These are phyloP conservation scores for Fonsecaea multimorphosa DNA, from an alignment of 2,329 filamentous ascomycete species.

Conservation along the genomic window DNA sequence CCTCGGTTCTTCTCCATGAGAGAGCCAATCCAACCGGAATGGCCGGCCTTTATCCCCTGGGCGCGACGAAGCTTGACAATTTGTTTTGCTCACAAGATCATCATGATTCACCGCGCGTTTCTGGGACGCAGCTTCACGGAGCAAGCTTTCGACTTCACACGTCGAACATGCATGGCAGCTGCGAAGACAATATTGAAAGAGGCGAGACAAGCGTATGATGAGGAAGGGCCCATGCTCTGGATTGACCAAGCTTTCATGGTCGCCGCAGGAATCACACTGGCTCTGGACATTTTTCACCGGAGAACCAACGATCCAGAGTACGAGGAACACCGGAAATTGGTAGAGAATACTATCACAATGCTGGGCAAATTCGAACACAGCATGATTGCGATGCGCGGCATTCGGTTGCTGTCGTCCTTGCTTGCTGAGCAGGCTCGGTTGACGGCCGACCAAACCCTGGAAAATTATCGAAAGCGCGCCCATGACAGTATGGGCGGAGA, in stretches of 20 bases:
- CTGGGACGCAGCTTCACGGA: constrained; percentile 52
- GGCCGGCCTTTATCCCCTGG: constrained; percentile 52
- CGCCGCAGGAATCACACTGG: constrained; percentile 49
- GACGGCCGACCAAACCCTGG: constrained; percentile 36
- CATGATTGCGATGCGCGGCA: constrained; percentile 39
- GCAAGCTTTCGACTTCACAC: constrained; percentile 50
- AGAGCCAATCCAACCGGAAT: constrained; percentile 45
- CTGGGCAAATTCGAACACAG: constrained; percentile 38
- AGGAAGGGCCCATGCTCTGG: constrained; percentile 51
- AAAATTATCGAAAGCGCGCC: constrained; percentile 36
- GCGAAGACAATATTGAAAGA: constrained; percentile 50
- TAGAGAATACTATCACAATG: constrained; percentile 37
- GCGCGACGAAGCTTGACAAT: constrained; percentile 49
- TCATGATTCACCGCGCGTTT: constrained; percentile 53
- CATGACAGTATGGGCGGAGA: constrained; percentile 26
- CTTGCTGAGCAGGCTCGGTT: constrained; percentile 38
- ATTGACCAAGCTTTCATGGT: constrained; percentile 52
- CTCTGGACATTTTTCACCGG: constrained; percentile 49
- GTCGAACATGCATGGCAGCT: constrained; percentile 51
- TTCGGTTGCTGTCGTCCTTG: constrained; percentile 36
- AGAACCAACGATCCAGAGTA: constrained; percentile 34
- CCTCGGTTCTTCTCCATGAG: constrained; percentile 46
- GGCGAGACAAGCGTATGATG: constrained; percentile 45
- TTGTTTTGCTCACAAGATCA: constrained; percentile 51
- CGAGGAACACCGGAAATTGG: constrained; percentile 37